Base-by-base conservation (phyloP, 441 rosid genomes). In the Metrosideros polymorpha region DNA sequence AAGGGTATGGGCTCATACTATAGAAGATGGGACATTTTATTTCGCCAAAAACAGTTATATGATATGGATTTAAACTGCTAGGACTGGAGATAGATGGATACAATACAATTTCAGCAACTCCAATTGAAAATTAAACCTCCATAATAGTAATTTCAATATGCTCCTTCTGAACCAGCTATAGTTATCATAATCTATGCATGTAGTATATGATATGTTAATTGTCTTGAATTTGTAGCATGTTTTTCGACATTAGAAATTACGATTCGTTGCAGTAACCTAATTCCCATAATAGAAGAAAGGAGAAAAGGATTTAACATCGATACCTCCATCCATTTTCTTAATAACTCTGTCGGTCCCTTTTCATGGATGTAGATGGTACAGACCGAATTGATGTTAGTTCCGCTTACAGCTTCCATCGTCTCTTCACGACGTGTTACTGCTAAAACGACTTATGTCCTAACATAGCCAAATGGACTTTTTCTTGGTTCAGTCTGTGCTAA, bases 241-340 rank as follows among this genome's bases (percentile, higher is more conserved):
- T 71, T 6, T 6, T 22, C 17, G 0, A 71, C 3, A 39, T 22
- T 3, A 6, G 0, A 4, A 42, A 17, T 0, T 4, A 19, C 9
- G 25, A 66, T 19, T 6, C 2, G 45, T 9, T 35, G 6, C 19
- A 2, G 2, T 35, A 66, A 66, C 45, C 45, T 5, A 12, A 22
- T 42, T 39, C 17, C 71, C 1, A 39, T 2, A 3, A 0, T 5
- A 71, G 24, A 19, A 39, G 2, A 71, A 35, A 4, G 1, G 47
- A 35, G 9, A 71, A 59, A 15, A 59, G 19, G 17, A 59, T 29
- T 7, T 14, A 29, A 59, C 18, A 15, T 5, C 0, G 10, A 15
- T 17, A 29, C 71, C n/a, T 66, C 3, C n/a, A 71, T 71, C 25
- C 45, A 63, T 32, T 32, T 32, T 63, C 27, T 19, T 22, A 5